Conservation (phyloP, 169 alveolate genomes). For the Besnoitia besnoiti region DNA sequence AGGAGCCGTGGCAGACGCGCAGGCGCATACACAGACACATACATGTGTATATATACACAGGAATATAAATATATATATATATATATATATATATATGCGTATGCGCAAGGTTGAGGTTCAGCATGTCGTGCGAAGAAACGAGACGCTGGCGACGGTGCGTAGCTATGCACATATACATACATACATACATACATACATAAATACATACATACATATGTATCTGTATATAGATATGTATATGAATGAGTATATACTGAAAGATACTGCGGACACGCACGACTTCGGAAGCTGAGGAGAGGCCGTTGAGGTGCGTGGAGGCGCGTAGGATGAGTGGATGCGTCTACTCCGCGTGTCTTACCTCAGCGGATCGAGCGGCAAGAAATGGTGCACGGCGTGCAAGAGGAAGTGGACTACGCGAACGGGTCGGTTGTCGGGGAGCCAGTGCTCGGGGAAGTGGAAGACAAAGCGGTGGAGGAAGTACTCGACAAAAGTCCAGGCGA, state of each 20-base stretch:
- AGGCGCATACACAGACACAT: neutral
- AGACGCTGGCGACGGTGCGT: too few relatives aligned
- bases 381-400: constrained; percentile 82
- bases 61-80: neutral
- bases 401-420: constrained; percentile 71
- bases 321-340: too few relatives aligned
- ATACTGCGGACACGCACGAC: too few relatives aligned
- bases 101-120: too few relatives aligned
- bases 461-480: constrained; percentile 77
- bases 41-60: neutral
- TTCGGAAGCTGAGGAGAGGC: too few relatives aligned
- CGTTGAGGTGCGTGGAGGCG: too few relatives aligned
- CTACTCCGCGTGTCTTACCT: constrained; percentile 39
- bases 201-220: constrained; percentile 16
- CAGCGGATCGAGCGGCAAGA: constrained; percentile 80
- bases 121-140: too few relatives aligned
- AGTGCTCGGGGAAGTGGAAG: constrained; percentile 76
- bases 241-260: neutral
- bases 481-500: constrained; percentile 77
- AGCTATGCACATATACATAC: neutral
- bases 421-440: constrained; percentile 66
- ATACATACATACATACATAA: neutral
- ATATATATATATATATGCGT: neutral
- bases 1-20: neutral
- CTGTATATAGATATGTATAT: neutral